phyloP scores from a whole-genome alignment of 2,329 filamentous ascomycete genomes.

The Dichotomopilus funicola region DNA sequence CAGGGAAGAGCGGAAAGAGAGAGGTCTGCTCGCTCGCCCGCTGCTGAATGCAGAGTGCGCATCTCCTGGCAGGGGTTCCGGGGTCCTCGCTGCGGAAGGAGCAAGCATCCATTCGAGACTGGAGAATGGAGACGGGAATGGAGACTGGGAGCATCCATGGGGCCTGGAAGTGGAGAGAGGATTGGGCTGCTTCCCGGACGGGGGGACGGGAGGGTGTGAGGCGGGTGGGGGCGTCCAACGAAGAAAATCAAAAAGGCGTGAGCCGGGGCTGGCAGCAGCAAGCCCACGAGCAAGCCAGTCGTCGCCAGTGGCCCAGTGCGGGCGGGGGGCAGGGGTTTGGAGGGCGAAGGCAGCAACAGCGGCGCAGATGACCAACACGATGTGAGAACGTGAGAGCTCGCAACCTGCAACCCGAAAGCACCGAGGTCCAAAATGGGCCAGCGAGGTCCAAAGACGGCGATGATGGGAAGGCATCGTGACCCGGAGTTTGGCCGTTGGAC shows the following conservation, averaged over 20 bases:
- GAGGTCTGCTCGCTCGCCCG: neutral
- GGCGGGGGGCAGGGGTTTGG: neutral
- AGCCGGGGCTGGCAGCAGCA: neutral
- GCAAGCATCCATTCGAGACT: conserved; percentile 20
- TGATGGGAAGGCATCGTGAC: neutral
- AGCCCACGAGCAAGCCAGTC: no score
- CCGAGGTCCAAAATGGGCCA: neutral
- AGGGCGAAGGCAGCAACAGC: neutral
- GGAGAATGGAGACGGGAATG: neutral
- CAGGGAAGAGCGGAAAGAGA: conserved; percentile 24
- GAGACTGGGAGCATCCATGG: neutral
- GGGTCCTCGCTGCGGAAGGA: conserved; percentile 18
- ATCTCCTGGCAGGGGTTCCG: conserved; percentile 32
- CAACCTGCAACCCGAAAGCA: neutral
- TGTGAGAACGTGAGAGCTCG: neutral
- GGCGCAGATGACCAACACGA: neutral
- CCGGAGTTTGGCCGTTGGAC: neutral
- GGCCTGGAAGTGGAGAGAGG: no score
- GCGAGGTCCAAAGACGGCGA: neutral
- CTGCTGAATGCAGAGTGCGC: conserved; percentile 25
- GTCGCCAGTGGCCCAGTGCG: neutral
- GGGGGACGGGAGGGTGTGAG: neutral
- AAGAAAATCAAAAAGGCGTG: neutral
- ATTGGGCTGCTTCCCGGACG: neutral
- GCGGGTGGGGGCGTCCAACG: neutral